Evolutionary conservation across 805 yeast species (phyloP).

Genomic region (Kodamaea hsintzibuensis): DNA sequence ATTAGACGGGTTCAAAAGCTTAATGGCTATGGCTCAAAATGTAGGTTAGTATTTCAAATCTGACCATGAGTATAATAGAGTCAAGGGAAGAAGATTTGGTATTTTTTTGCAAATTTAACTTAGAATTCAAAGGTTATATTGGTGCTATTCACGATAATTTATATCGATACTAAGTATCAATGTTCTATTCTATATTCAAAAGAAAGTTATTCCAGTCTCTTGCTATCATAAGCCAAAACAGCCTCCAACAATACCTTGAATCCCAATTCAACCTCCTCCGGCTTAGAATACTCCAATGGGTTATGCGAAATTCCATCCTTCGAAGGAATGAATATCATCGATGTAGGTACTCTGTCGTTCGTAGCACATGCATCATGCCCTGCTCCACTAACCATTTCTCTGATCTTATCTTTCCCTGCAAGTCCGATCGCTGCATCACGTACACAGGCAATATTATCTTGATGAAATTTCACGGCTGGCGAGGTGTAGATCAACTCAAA

Average conservation of each 20-base stretch:
- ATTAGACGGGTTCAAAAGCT: no score
- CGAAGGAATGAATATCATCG: conserved; percentile 74
- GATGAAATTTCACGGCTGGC: conserved; percentile 58
- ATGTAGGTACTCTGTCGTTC: conserved; percentile 57
- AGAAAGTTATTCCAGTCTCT: conserved; percentile 4
- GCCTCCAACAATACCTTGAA: conserved; percentile 54
- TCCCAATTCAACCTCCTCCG: conserved; percentile 64
- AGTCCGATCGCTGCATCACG: conserved; percentile 50
- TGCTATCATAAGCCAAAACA: conserved; percentile 32
- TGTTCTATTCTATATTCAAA: no score
- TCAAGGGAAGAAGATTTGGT: no score
- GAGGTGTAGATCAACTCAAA: conserved; percentile 49
- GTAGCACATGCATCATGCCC: conserved; percentile 74
- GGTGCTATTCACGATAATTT: no score
- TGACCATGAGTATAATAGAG: no score
- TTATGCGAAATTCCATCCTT: conserved; percentile 67
- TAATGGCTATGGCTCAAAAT: no score
- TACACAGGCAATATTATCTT: conserved; percentile 52
- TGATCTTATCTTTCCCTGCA: conserved; percentile 43
- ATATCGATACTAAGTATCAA: no score
- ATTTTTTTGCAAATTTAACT: no score
- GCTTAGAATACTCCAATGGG: conserved; percentile 64
- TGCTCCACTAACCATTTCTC: conserved; percentile 63
- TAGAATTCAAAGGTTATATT: no score
- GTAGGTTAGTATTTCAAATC: no score